A percentile compares a stretch with the other conserved stretches of the same genome.
Evolutionary conservation across 805 yeast species (phyloP).

Genomic region (Phaffomyces thermotolerans): DNA sequence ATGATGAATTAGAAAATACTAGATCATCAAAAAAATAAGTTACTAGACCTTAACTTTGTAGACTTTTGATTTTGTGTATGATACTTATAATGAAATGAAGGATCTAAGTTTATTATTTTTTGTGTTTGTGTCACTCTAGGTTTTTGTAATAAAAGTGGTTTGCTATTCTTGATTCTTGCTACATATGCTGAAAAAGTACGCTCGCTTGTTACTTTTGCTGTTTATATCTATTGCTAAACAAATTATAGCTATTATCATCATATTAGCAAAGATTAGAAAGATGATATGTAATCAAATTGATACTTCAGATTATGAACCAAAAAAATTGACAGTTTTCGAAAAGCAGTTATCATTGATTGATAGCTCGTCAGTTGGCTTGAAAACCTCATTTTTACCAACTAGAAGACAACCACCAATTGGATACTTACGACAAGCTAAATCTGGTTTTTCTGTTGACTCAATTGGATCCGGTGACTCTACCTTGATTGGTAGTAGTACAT

Average conservation of each 20-base stretch:
- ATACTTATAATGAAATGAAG: too few relatives aligned
- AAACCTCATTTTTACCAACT: not conserved
- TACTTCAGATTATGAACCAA: not conserved
- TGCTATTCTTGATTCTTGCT: too few relatives aligned
- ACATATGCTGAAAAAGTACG: too few relatives aligned
- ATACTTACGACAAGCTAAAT: not conserved
- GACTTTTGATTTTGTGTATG: not conserved
- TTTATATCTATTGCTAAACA: too few relatives aligned
- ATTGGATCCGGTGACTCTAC: slow-evolving; percentile 7
- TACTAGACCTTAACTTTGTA: not conserved
- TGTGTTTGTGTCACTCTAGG: not conserved
- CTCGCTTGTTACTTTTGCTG: too few relatives aligned
- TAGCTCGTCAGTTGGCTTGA: slow-evolving; percentile 5
- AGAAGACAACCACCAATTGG: slow-evolving; percentile 1
- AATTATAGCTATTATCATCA: not conserved
- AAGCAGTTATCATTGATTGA: slow-evolving; percentile 14
- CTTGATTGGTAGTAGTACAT: slow-evolving; percentile 1
- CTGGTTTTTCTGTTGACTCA: slow-evolving; percentile 1
- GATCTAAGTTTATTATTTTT: not conserved
- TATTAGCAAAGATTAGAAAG: not conserved
- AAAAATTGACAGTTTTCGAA: slow-evolving; percentile 18
- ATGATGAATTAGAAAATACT: slow-evolving; percentile 12
- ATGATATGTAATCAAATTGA: too few relatives aligned
- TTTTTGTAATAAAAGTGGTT: not conserved
- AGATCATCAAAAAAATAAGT: not conserved